phyloP scores from a whole-genome alignment of 2,329 filamentous ascomycete genomes.

The Colletotrichum acutatum region DNA sequence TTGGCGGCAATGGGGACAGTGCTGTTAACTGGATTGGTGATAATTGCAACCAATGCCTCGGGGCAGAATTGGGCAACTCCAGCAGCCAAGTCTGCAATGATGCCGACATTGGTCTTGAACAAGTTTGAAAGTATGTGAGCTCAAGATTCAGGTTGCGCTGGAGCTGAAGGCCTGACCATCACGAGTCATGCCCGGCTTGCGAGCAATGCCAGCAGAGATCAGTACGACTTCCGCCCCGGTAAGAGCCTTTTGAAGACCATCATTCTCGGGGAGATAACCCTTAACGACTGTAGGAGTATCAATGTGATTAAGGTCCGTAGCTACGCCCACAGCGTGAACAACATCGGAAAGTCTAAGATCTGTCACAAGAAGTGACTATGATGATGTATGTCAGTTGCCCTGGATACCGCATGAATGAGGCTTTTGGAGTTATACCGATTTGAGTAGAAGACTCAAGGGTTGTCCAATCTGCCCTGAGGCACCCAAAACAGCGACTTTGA shows the following conservation, averaged over 20 bases:
- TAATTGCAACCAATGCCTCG: not conserved
- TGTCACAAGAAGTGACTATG: not conserved
- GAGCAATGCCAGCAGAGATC: conserved; percentile 80
- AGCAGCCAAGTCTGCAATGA: not conserved
- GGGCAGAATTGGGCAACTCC: not conserved
- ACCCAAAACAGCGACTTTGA: conserved; percentile 20
- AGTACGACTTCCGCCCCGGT: conserved; percentile 78
- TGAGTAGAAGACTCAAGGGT: conserved; percentile 22
- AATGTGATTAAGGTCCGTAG: conserved; percentile 82
- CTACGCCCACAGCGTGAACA: conserved; percentile 65
- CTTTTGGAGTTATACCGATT: not conserved
- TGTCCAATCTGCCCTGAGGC: conserved; percentile 26
- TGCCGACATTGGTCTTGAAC: not conserved
- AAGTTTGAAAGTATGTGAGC: not conserved
- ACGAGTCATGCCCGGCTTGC: conserved; percentile 86
- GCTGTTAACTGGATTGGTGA: not conserved
- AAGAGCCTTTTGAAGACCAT: conserved; percentile 72
- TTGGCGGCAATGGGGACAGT: not conserved
- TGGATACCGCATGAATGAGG: no score
- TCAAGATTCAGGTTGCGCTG: conserved; percentile 70
- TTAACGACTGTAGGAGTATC: conserved; percentile 81
- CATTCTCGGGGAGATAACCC: conserved; percentile 73
- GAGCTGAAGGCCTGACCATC: conserved; percentile 50
- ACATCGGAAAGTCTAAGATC: conserved; percentile 36
- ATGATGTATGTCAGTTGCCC: not conserved